Conservation (phyloP, 805 yeast genomes). For the Cyberlindnera subsufficiens region DNA sequence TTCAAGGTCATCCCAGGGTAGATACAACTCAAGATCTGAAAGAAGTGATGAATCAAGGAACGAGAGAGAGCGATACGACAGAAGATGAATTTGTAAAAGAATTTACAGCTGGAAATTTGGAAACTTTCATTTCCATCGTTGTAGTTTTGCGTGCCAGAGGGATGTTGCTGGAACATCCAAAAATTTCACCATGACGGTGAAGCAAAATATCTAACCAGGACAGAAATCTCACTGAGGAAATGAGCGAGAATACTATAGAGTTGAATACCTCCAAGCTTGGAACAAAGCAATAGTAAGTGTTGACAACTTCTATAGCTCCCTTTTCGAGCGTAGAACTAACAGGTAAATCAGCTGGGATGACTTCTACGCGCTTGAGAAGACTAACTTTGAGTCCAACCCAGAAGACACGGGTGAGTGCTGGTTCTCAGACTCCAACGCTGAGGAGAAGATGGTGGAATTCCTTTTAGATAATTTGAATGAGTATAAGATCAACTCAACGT, state of each 20-base stretch:
- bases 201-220: neutral
- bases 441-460: constrained; percentile 72
- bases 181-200: neutral
- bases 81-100: neutral
- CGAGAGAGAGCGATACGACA: constrained; percentile 22
- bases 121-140: neutral
- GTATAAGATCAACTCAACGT: constrained; percentile 24
- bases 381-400: constrained; percentile 66
- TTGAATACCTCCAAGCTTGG: constrained; percentile 80
- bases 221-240: neutral
- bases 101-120: neutral
- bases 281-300: constrained; percentile 61
- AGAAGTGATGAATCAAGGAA: constrained; percentile 6
- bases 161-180: no score
- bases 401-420: constrained; percentile 93
- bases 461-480: constrained; percentile 45
- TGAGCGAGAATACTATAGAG: constrained; percentile 36
- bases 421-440: constrained; percentile 96
- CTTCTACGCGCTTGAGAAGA: constrained; percentile 68
- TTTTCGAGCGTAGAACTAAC: constrained; percentile 14
- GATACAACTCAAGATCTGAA: constrained; percentile 7
- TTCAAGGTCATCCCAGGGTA: neutral
- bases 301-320: neutral
- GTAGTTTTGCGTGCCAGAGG: no score
- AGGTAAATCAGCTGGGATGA: constrained; percentile 64